Conservation (phyloP, 352 stramenopile species). For the Globisporangium orthogonon region DNA sequence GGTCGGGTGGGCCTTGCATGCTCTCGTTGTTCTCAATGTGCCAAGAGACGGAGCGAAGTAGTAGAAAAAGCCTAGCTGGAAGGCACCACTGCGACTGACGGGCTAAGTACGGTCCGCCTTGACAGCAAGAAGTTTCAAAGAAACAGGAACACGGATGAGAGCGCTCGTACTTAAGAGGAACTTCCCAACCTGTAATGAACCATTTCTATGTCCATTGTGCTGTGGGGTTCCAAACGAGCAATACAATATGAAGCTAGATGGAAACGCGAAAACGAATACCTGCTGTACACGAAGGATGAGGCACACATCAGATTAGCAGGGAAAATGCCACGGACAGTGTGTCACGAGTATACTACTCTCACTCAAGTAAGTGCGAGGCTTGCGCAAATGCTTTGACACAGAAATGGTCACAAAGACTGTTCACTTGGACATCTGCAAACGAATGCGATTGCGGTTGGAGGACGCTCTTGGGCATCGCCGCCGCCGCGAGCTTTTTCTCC, state of each 20-base stretch:
- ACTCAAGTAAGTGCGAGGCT: not conserved
- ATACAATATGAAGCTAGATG: not conserved
- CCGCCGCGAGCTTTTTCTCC: not conserved
- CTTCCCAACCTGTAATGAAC: not conserved
- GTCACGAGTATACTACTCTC: not conserved
- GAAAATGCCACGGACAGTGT: not conserved
- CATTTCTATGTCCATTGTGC: too few relatives aligned
- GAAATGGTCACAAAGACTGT: not conserved
- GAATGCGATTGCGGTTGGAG: not conserved
- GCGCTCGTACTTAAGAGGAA: not conserved
- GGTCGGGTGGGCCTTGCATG: too few relatives aligned
- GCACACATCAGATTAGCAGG: not conserved
- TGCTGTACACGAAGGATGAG: not conserved
- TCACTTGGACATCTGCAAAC: not conserved
- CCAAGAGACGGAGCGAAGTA: not conserved
- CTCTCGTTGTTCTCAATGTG: not conserved
- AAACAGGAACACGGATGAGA: not conserved
- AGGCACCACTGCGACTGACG: not conserved
- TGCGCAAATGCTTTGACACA: not conserved
- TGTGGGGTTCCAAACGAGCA: too few relatives aligned
- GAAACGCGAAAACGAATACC: not conserved
- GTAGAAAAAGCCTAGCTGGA: too few relatives aligned
- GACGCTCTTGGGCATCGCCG: too few relatives aligned
- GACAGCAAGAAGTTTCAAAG: constrained; percentile 1
- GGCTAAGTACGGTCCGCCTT: not conserved